Base-by-base conservation (phyloP, 139 green algal species). In the Picochlorum sp. region DNA sequence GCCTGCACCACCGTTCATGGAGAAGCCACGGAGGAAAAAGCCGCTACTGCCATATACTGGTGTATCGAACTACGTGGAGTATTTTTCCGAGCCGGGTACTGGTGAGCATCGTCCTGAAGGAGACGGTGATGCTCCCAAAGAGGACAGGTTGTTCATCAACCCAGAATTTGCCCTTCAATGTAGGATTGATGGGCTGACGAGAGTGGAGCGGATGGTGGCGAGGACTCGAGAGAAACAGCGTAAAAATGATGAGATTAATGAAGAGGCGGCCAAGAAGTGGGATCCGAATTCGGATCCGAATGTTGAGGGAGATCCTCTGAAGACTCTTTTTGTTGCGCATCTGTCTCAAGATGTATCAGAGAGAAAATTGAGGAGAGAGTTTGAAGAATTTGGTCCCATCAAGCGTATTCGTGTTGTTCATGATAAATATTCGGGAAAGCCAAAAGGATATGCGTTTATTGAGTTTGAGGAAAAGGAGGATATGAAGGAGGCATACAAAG, bases 401-500 rank as follows among this genome's bases (percentile, higher is more conserved):
- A 87, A 85, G 64, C 61, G 77, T 31, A 69, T 96, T 11, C 71
- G 74, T 20, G 64, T 95, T 6, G 85, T 96, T 38, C 69, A 83
- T 18, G 77, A 93, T 75, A 81, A 80, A 49, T 67, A 83, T 45
- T 51, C 82, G 88, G 87, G 79, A 57, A 94, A 92, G 74, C 76
- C 85, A 0, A 71, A 84, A 0, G 89, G 89, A 24, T 96, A 96
- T 64, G 89, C 85, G 0, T 96, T 96, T 55, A 75, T 96, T 6
- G 88, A 95, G 79, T 96, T 77, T 66, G 89, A 95, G 75, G 78
- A 91, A 71, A 92, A 93, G 77, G 79, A 78, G 34, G 88, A 96
- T 80, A 93, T 95, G 86, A 96, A 96, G 78, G 75, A 85, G 65
- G 89, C 89, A 1, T 96, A 95, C 79, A 96, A 96, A 76, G 57